phyloP scores from a whole-genome alignment of 2,329 filamentous ascomycete genomes.

The Harringtonia lauricola region DNA sequence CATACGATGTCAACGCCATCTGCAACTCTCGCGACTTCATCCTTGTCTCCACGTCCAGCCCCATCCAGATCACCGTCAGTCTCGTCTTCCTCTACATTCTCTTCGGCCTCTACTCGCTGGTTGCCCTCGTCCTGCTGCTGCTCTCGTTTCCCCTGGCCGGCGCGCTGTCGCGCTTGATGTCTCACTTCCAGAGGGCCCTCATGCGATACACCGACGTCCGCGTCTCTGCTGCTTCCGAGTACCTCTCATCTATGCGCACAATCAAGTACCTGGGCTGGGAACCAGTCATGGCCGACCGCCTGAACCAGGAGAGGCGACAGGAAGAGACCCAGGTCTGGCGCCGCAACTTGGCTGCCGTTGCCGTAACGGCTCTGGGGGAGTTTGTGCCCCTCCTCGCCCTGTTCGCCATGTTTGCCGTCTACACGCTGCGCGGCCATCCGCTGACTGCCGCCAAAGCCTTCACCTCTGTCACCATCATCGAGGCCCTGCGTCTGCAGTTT shows the following conservation, averaged over 20 bases:
- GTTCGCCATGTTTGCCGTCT: slow-evolving; percentile 41
- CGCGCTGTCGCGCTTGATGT: slow-evolving; percentile 37
- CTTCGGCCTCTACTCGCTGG: slow-evolving; percentile 42
- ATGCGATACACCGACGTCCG: slow-evolving; percentile 44
- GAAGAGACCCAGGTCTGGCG: slow-evolving; percentile 46
- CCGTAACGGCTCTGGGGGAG: slow-evolving; percentile 37
- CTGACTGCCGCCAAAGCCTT: slow-evolving; percentile 47
- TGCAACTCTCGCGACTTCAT: slow-evolving; percentile 40
- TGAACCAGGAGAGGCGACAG: slow-evolving; percentile 34
- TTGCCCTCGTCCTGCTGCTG: slow-evolving; percentile 37
- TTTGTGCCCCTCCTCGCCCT: slow-evolving; percentile 40
- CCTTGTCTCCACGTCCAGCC: slow-evolving; percentile 31
- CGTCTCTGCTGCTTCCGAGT: slow-evolving; percentile 46
- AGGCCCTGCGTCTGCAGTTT: slow-evolving; percentile 34
- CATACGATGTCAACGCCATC: slow-evolving; percentile 45
- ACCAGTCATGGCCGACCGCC: slow-evolving; percentile 36
- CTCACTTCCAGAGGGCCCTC: slow-evolving; percentile 36
- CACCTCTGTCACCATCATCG: slow-evolving; percentile 42
- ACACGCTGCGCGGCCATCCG: slow-evolving; percentile 34
- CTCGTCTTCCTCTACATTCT: slow-evolving; percentile 42
- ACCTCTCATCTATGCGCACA: slow-evolving; percentile 43
- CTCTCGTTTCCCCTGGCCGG: slow-evolving; percentile 38
- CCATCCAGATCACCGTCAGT: slow-evolving; percentile 34
- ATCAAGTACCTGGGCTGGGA: slow-evolving; percentile 55
- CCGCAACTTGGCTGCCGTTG: slow-evolving; percentile 34